A percentile compares a stretch with the other conserved stretches of the same genome.
These are phyloP conservation scores for Aspergillus homomorphus DNA, from an alignment of 495 filamentous ascomycete genomes.

Conservation along the genomic window DNA sequence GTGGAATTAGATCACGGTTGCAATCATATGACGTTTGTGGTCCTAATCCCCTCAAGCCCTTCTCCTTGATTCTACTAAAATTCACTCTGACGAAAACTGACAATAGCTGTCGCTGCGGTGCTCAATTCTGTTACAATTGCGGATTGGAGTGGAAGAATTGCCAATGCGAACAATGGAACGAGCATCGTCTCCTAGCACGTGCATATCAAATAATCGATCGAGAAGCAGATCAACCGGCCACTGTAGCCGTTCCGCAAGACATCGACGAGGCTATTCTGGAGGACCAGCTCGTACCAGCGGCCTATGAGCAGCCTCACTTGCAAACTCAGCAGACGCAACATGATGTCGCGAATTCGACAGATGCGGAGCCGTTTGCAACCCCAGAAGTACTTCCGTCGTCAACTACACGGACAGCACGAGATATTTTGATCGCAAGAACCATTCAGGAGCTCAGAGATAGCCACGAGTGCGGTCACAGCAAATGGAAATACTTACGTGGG, in stretches of 20 bases:
- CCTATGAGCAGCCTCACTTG: no score
- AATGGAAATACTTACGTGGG: slow-evolving; percentile 19
- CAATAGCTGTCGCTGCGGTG: slow-evolving; percentile 48
- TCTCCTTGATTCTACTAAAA: background rate
- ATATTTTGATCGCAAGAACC: slow-evolving; percentile 6
- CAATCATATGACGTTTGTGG: slow-evolving; percentile 42
- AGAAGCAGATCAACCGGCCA: slow-evolving; percentile 14
- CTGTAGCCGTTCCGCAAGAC: background rate
- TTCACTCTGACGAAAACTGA: background rate
- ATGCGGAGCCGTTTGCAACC: no score
- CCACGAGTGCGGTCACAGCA: slow-evolving; percentile 25
- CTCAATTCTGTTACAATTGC: slow-evolving; percentile 59
- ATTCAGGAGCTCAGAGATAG: slow-evolving; percentile 18
- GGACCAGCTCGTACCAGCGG: background rate
- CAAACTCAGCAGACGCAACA: no score
- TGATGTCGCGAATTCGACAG: no score
- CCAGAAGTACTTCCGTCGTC: no score
- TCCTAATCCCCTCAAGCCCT: slow-evolving; percentile 5
- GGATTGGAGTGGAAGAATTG: slow-evolving; percentile 52
- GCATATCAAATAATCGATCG: slow-evolving; percentile 35
- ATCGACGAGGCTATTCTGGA: slow-evolving; percentile 1
- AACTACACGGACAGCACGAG: slow-evolving; percentile 1
- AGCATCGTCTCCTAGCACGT: slow-evolving; percentile 31
- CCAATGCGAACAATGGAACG: slow-evolving; percentile 39
- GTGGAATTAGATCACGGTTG: slow-evolving; percentile 45